phyloP scores from a whole-genome alignment of 2,329 filamentous ascomycete species.

The Sordariomycetes sp. region DNA sequence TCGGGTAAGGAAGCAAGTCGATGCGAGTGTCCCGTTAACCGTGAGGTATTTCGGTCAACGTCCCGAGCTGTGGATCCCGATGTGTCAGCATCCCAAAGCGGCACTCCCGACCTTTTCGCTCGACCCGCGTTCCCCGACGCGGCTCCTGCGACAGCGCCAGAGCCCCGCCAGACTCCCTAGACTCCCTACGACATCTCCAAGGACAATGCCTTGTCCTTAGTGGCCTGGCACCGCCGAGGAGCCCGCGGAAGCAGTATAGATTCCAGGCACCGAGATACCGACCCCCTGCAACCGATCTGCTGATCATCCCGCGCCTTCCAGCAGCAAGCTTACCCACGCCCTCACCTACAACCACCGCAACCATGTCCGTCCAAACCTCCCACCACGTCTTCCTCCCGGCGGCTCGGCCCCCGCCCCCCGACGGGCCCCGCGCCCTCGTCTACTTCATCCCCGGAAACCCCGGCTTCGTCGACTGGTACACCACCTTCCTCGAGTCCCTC shows the following conservation, averaged over 20 bases:
- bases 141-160: neutral
- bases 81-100: neutral
- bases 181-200: neutral
- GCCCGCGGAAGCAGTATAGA: neutral
- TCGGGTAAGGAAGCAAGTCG: too few species aligned
- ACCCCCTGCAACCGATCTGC: neutral
- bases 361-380: neutral
- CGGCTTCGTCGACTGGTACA: slow-evolving; percentile 62
- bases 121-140: too few species aligned
- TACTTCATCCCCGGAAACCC: slow-evolving; percentile 70
- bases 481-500: slow-evolving; percentile 48
- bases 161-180: neutral
- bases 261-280: neutral
- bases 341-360: neutral
- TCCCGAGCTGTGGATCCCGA: too few species aligned
- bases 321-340: neutral
- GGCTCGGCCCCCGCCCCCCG: slow-evolving; percentile 7
- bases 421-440: slow-evolving; percentile 32
- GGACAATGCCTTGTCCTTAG: neutral
- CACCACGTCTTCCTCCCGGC: slow-evolving; percentile 13
- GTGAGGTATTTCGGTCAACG: too few species aligned
- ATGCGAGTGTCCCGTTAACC: too few species aligned
- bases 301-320: neutral
- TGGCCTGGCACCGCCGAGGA: neutral
- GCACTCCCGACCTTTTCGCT: too few species aligned